Evolutionary conservation across 2,329 filamentous ascomycete genomes (phyloP).

Genomic region (Tolypocladium tundrense): DNA sequence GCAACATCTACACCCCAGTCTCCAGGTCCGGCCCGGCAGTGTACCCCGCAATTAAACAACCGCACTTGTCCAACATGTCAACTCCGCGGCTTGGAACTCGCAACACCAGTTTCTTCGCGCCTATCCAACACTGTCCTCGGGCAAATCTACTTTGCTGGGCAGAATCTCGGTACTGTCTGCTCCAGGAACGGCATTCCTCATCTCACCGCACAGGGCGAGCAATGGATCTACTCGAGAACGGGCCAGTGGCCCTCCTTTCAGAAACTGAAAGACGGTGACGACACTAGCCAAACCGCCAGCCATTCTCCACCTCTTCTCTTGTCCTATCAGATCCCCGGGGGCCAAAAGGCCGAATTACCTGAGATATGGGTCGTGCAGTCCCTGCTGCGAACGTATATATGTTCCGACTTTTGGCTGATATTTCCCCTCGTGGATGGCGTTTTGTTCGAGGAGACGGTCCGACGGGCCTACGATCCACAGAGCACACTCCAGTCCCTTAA

Average conservation of each 20-base stretch:
- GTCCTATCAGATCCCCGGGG: neutral
- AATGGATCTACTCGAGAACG: slow-evolving; percentile 36
- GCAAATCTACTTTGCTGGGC: slow-evolving; percentile 35
- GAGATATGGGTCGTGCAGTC: slow-evolving; percentile 15
- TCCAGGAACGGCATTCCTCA: slow-evolving; percentile 37
- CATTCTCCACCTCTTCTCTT: neutral
- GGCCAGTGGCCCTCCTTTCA: slow-evolving; percentile 19
- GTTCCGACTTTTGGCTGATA: slow-evolving; percentile 27
- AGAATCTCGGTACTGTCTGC: slow-evolving; percentile 34
- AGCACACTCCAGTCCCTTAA: slow-evolving; percentile 10
- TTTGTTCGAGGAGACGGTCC: slow-evolving; percentile 35
- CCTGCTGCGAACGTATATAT: slow-evolving; percentile 13
- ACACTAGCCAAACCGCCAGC: neutral
- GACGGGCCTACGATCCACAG: slow-evolving; percentile 28
- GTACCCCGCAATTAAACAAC: neutral
- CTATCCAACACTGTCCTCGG: slow-evolving; percentile 10
- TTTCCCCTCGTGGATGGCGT: slow-evolving; percentile 39
- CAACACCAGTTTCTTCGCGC: neutral
- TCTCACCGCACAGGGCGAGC: slow-evolving; percentile 33
- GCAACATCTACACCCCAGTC: slow-evolving; percentile 1
- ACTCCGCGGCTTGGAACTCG: neutral
- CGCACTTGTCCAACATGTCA: neutral
- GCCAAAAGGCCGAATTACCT: slow-evolving; percentile 19
- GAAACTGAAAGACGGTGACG: neutral
- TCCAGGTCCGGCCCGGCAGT: neutral